Percentiles rank a stretch among this genome's conserved stretches.
Conservation (phyloP, 2,329 filamentous ascomycete genomes). For the Diaporthe sp. region DNA sequence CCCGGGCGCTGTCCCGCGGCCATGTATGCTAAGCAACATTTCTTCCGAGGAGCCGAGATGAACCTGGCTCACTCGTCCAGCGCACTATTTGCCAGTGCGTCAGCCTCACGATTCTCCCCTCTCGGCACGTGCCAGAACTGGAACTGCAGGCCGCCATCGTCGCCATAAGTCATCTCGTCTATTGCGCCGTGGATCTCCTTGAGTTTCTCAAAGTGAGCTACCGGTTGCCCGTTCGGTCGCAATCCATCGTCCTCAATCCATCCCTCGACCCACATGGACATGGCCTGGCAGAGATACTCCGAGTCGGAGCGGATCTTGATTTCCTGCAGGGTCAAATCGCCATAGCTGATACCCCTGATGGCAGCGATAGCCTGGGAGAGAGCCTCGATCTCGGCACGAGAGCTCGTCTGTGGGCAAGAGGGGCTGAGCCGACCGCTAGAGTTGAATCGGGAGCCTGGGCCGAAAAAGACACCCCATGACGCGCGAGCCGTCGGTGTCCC, state of each 20-base stretch:
- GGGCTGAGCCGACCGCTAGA: conserved; percentile 19
- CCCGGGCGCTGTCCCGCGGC: background rate
- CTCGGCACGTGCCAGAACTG: conserved; percentile 43
- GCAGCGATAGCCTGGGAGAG: conserved; percentile 39
- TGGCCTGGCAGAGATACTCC: conserved; percentile 40
- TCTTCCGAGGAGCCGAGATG: background rate
- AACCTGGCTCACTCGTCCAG: conserved; percentile 18
- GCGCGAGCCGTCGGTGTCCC: conserved; percentile 43
- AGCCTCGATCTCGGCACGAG: conserved; percentile 44
- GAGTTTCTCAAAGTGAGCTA: conserved; percentile 38
- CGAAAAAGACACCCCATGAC: conserved; percentile 47
- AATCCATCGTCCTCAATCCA: conserved; percentile 42
- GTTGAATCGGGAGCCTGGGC: conserved; percentile 45
- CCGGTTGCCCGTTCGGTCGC: conserved; percentile 11
- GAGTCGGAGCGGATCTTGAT: conserved; percentile 42
- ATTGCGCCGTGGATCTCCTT: conserved; percentile 37
- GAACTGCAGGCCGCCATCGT: conserved; percentile 39
- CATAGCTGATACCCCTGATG: conserved; percentile 13
- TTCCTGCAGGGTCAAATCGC: conserved; percentile 20
- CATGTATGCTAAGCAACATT: background rate
- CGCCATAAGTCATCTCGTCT: conserved; percentile 40
- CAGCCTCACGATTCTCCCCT: conserved; percentile 40
- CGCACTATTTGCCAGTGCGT: conserved; percentile 40
- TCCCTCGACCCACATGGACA: conserved; percentile 41
- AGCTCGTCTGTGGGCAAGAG: conserved; percentile 40